Evolutionary conservation across 768 basidiomycete genomes (phyloP).

Genomic region (Panaeolus papilionaceus): DNA sequence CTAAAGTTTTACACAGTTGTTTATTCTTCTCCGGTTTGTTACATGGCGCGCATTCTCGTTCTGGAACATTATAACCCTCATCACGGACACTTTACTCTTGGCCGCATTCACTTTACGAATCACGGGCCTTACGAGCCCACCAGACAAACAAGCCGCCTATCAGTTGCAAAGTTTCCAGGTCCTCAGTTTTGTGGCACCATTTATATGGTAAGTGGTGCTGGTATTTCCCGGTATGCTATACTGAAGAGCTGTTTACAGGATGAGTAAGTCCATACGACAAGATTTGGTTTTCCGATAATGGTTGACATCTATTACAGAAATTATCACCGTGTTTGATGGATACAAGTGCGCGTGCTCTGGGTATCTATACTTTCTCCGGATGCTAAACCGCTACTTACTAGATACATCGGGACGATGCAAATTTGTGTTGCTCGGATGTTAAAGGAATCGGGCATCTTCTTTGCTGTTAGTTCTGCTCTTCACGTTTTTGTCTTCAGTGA

Average conservation of each 20-base stretch:
- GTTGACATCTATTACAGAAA: slow-evolving; percentile 47
- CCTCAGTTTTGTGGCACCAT: slow-evolving; percentile 84
- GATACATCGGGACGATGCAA: slow-evolving; percentile 92
- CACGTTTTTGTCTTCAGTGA: slow-evolving; percentile 21
- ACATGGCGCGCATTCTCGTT: slow-evolving; percentile 85
- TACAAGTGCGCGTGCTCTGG: slow-evolving; percentile 61
- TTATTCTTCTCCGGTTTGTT: slow-evolving; percentile 73
- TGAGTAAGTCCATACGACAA: slow-evolving; percentile 61
- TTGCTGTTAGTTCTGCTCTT: slow-evolving; percentile 60
- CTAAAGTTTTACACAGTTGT: slow-evolving; percentile 51
- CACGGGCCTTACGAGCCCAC: slow-evolving; percentile 51
- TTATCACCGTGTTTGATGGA: slow-evolving; percentile 83
- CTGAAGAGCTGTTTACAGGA: slow-evolving; percentile 52
- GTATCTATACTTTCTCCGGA: slow-evolving; percentile 5
- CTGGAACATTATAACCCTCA: slow-evolving; percentile 73
- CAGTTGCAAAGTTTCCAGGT: slow-evolving; percentile 84
- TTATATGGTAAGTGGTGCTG: slow-evolving; percentile 73
- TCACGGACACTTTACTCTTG: slow-evolving; percentile 77
- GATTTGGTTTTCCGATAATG: not conserved
- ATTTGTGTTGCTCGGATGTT: slow-evolving; percentile 94
- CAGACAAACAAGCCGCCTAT: slow-evolving; percentile 42
- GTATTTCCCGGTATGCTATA: not conserved
- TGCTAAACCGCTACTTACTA: slow-evolving; percentile 30
- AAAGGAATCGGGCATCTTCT: slow-evolving; percentile 91
- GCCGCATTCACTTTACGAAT: slow-evolving; percentile 80